Evolutionary conservation across 2,329 filamentous ascomycete species (phyloP).

Genomic region (Dissoconium aciculare): DNA sequence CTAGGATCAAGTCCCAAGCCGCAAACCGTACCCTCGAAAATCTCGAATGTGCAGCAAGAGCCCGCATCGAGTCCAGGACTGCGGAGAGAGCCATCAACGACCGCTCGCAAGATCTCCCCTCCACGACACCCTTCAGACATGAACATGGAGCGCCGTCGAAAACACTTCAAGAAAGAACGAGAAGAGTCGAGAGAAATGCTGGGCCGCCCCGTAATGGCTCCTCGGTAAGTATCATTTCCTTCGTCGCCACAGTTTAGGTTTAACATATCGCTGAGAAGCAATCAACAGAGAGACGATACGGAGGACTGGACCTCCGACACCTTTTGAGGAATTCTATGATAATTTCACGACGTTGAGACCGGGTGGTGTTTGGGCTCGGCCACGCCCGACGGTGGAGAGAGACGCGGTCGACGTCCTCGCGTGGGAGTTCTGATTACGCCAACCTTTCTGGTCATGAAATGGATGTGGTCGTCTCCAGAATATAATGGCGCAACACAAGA

Average conservation of each 20-base stretch:
- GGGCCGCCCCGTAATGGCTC: background rate
- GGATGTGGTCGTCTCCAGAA: too few relatives aligned
- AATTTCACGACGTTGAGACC: background rate
- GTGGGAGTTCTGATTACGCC: slow-evolving; percentile 1
- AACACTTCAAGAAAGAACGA: background rate
- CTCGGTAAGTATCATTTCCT: background rate
- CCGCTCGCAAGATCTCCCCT: too few relatives aligned
- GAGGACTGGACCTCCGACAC: background rate
- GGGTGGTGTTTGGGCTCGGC: background rate
- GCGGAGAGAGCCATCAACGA: too few relatives aligned
- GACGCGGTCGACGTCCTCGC: background rate
- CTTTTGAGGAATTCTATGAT: background rate
- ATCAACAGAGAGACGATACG: background rate
- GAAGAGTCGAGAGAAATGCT: background rate
- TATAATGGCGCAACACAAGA: too few relatives aligned
- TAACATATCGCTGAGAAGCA: background rate
- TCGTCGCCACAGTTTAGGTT: background rate
- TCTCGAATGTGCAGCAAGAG: too few relatives aligned
- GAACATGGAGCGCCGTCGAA: too few relatives aligned
- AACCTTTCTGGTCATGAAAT: too few relatives aligned
- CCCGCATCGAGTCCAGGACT: too few relatives aligned
- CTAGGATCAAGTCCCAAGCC: too few relatives aligned
- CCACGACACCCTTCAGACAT: too few relatives aligned
- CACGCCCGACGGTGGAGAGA: background rate
- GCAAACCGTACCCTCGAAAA: too few relatives aligned